Conservation (phyloP, 306 rosid species). For the Canavalia gladiata region DNA sequence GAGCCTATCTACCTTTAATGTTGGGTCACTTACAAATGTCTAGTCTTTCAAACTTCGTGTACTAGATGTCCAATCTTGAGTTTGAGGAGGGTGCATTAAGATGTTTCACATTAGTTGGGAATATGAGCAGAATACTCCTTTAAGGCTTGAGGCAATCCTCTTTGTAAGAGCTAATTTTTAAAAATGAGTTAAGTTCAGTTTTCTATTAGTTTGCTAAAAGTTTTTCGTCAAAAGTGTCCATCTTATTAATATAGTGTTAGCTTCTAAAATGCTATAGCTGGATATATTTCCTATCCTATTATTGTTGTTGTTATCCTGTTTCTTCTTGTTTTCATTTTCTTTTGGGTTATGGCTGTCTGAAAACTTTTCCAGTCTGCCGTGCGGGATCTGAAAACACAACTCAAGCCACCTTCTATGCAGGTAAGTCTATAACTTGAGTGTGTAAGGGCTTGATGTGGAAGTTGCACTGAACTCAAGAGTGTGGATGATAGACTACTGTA, state of each 20-base stretch:
- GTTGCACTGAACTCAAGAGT: background rate
- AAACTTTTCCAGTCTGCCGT: conserved; percentile 80
- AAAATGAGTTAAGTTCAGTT: no score
- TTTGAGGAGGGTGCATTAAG: no score
- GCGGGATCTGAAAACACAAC: conserved; percentile 83
- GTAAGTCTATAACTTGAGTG: conserved; percentile 48
- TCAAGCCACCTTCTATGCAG: conserved; percentile 97
- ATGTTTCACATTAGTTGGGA: no score
- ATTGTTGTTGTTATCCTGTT: conserved; percentile 18
- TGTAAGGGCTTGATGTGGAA: background rate
- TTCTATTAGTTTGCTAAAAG: no score
- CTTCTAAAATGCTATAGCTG: conserved; percentile 31
- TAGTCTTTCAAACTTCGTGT: no score
- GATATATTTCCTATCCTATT: conserved; percentile 19
- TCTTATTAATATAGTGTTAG: conserved; percentile 24
- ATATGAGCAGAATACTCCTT: no score
- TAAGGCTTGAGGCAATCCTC: no score
- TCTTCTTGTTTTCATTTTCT: background rate
- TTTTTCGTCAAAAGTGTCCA: background rate
- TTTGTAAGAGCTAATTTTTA: no score
- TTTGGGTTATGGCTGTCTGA: conserved; percentile 61
- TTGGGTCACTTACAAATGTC: no score
- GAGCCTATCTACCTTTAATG: no score
- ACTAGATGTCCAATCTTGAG: no score
- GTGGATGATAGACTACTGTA: background rate